Conservation (phyloP, 768 basidiomycete species). For the Tricholoma saponaceum region DNA sequence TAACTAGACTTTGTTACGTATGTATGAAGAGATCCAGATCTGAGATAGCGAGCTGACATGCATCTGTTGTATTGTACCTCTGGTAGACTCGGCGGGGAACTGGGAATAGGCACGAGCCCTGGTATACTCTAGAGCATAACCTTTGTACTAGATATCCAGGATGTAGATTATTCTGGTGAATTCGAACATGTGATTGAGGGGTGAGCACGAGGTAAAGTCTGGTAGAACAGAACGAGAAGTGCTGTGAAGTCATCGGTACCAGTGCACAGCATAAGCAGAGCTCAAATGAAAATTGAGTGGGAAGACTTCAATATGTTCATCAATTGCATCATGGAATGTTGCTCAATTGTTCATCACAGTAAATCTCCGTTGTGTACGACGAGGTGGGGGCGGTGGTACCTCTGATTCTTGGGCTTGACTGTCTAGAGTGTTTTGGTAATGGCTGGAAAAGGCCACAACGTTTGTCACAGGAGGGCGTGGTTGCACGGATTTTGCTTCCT, state of each 20-base stretch:
- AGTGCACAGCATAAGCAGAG: neutral
- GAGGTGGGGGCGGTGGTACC: slow-evolving; percentile 16
- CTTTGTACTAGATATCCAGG: neutral
- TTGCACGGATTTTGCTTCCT: slow-evolving; percentile 19
- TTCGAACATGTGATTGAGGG: neutral
- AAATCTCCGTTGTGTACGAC: slow-evolving; percentile 20
- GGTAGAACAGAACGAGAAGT: neutral
- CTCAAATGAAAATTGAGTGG: neutral
- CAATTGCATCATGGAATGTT: neutral
- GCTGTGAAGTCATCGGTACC: neutral
- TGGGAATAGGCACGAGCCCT: neutral
- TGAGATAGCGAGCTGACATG: too few relatives aligned
- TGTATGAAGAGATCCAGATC: too few relatives aligned
- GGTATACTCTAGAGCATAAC: neutral
- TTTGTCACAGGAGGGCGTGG: slow-evolving; percentile 24
- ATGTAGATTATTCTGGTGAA: neutral
- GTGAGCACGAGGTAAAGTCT: neutral
- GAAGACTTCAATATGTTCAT: neutral
- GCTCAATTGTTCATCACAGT: slow-evolving; percentile 28
- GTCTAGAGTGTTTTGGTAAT: slow-evolving; percentile 26
- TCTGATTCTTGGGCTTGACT: slow-evolving; percentile 13
- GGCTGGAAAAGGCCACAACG: slow-evolving; percentile 23
- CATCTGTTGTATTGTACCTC: neutral
- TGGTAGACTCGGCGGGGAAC: neutral
- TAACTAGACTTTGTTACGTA: too few relatives aligned